Percentiles rank a stretch among this genome's conserved stretches.
Evolutionary conservation across 2,329 filamentous ascomycete genomes (phyloP).

Genomic region (Cercospora sp.): DNA sequence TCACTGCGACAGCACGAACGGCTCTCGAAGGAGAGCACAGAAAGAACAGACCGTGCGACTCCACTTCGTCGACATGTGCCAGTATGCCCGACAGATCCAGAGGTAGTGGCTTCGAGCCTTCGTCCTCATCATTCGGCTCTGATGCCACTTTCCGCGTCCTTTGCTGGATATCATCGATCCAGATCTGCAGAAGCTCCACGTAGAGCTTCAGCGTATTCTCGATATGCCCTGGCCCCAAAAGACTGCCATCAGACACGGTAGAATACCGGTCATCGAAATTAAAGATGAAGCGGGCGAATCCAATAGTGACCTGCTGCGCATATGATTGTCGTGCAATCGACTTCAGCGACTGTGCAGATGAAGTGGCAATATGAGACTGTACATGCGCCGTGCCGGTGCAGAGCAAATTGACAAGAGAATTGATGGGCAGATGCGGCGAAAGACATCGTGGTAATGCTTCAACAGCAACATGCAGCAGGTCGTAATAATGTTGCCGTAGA

Average conservation of each 20-base stretch:
- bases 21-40: slow-evolving; percentile 91
- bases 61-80: slow-evolving; percentile 93
- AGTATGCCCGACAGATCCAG: slow-evolving; percentile 85
- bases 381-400: slow-evolving; percentile 97
- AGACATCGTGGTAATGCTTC: slow-evolving; percentile 93
- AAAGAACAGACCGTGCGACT: slow-evolving; percentile 96
- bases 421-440: slow-evolving; percentile 86
- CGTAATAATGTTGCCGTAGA: slow-evolving; percentile 92
- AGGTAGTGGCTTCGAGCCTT: slow-evolving; percentile 33
- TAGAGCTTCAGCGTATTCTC: slow-evolving; percentile 91
- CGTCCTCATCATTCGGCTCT: slow-evolving; percentile 62
- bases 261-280: slow-evolving; percentile 97
- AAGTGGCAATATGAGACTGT: slow-evolving; percentile 85
- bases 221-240: slow-evolving; percentile 91
- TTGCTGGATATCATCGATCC: slow-evolving; percentile 93
- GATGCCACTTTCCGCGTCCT: slow-evolving; percentile 73
- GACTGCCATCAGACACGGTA: slow-evolving; percentile 95
- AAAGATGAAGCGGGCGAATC: slow-evolving; percentile 96
- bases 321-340: slow-evolving; percentile 91
- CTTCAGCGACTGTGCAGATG: slow-evolving; percentile 89
- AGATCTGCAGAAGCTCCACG: slow-evolving; percentile 89
- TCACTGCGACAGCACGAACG: slow-evolving; percentile 87
- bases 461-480: slow-evolving; percentile 90
- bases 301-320: slow-evolving; percentile 92
- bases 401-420: slow-evolving; percentile 86